These are phyloP conservation scores for Echium plantagineum DNA, from an alignment of 257 asterid genomes.

Conservation along the genomic window DNA sequence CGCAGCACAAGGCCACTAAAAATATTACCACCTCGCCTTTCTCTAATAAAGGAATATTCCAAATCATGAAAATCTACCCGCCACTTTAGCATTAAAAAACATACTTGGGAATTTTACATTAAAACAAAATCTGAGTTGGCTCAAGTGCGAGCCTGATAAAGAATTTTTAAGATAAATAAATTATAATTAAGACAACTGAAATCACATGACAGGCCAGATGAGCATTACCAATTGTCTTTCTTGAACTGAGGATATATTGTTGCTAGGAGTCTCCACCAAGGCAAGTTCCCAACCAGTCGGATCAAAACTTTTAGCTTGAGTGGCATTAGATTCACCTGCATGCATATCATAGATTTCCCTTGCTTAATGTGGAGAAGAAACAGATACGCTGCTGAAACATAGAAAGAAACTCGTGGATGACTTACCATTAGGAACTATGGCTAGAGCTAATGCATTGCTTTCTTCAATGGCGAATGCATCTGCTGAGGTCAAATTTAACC, in stretches of 20 bases:
- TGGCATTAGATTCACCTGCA: slow-evolving; percentile 46
- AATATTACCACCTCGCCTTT: too few relatives aligned
- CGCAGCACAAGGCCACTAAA: too few relatives aligned
- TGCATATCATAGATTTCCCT: slow-evolving; percentile 4
- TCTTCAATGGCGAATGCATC: slow-evolving; percentile 77
- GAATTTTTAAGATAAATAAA: too few relatives aligned
- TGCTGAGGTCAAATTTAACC: slow-evolving; percentile 35
- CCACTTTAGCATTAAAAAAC: too few relatives aligned
- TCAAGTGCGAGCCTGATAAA: too few relatives aligned
- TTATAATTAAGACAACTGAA: too few relatives aligned
- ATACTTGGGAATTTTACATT: too few relatives aligned
- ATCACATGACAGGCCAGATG: not conserved
- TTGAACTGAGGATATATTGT: slow-evolving; percentile 59
- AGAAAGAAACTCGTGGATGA: not conserved
- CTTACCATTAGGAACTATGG: slow-evolving; percentile 82
- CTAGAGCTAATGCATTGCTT: slow-evolving; percentile 81
- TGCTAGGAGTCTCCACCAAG: slow-evolving; percentile 80
- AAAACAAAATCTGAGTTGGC: too few relatives aligned
- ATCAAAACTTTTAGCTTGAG: slow-evolving; percentile 47
- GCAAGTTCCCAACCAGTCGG: slow-evolving; percentile 99
- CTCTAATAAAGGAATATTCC: too few relatives aligned
- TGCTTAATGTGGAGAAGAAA: slow-evolving; percentile 2
- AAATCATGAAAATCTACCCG: too few relatives aligned
- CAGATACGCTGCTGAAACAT: not conserved
- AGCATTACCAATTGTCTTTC: slow-evolving; percentile 84